phyloP scores from a whole-genome alignment of 2,329 filamentous ascomycete genomes.

The Talaromyces albobiverticillius region DNA sequence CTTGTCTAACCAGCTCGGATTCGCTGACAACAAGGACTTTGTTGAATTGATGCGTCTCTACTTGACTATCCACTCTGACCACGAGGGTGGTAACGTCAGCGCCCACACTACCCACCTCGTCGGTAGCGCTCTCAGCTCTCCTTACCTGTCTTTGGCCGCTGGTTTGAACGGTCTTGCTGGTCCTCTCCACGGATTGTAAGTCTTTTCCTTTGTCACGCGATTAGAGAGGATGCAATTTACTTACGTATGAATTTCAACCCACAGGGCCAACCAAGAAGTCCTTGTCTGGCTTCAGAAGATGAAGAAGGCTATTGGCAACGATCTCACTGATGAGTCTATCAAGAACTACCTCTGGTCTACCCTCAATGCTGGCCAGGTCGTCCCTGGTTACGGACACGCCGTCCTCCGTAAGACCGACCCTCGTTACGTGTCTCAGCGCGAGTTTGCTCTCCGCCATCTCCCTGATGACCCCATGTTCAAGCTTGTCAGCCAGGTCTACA shows the following conservation, averaged over 20 bases:
- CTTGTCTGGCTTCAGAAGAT: slow-evolving; percentile 99
- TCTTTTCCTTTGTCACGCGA: slow-evolving; percentile 2
- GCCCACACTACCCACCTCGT: slow-evolving; percentile 99
- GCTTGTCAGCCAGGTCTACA: slow-evolving; percentile 99
- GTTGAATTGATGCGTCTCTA: slow-evolving; percentile 98
- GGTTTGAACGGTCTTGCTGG: slow-evolving; percentile 98
- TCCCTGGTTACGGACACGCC: slow-evolving; percentile 97
- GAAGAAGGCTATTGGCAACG: slow-evolving; percentile 91
- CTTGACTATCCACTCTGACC: slow-evolving; percentile 99
- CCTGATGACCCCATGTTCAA: slow-evolving; percentile 99
- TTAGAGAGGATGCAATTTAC: not conserved
- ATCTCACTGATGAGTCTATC: slow-evolving; percentile 94
- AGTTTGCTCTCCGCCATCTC: slow-evolving; percentile 91
- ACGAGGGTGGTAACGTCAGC: slow-evolving; percentile 98
- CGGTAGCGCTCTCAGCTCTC: slow-evolving; percentile 92
- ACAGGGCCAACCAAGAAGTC: slow-evolving; percentile 92
- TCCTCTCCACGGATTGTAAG: slow-evolving; percentile 86
- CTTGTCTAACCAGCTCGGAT: slow-evolving; percentile 99
- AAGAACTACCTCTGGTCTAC: slow-evolving; percentile 99
- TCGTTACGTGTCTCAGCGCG: slow-evolving; percentile 96
- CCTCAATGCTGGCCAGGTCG: slow-evolving; percentile 90
- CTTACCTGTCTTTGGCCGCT: slow-evolving; percentile 92
- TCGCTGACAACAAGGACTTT: slow-evolving; percentile 91
- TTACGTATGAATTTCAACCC: not conserved
- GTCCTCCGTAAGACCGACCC: slow-evolving; percentile 99